Conservation (phyloP, 805 yeast species). For the Metschnikowia dekortorum region DNA sequence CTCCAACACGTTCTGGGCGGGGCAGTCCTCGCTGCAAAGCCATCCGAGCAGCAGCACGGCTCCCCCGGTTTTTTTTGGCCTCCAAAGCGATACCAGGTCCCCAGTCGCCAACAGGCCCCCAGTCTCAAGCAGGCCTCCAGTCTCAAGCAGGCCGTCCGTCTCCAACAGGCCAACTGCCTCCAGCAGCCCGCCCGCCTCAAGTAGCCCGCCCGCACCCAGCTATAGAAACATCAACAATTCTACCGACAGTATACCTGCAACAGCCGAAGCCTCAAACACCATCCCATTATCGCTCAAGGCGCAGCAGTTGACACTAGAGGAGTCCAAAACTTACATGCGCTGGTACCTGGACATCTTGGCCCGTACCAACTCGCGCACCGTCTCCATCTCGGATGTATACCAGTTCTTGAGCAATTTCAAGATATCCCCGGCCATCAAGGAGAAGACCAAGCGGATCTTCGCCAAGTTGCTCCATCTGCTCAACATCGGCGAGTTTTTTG, state of each 20-base stretch:
- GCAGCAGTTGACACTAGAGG: conserved; percentile 69
- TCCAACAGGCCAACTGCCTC: neutral
- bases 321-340: conserved; percentile 77
- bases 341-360: conserved; percentile 88
- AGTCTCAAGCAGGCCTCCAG: no score
- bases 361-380: conserved; percentile 61
- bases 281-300: conserved; percentile 64
- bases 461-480: conserved; percentile 50
- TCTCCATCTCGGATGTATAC: conserved; percentile 74
- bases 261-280: conserved; percentile 30
- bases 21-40: conserved; percentile 1
- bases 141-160: neutral
- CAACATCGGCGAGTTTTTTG: conserved; percentile 89
- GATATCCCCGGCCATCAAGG: conserved; percentile 47
- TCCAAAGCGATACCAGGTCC: neutral
- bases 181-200: conserved; percentile 13
- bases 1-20: neutral
- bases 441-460: conserved; percentile 49
- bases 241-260: conserved; percentile 14
- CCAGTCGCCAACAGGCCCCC: no score
- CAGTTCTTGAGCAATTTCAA: conserved; percentile 74
- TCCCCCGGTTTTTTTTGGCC: neutral
- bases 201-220: neutral
- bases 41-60: neutral
- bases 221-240: conserved; percentile 9